Evolutionary conservation across 495 filamentous ascomycete genomes (phyloP), one percentile per base, ranked within the genome.

Genomic region (Penicillium canescens): DNA sequence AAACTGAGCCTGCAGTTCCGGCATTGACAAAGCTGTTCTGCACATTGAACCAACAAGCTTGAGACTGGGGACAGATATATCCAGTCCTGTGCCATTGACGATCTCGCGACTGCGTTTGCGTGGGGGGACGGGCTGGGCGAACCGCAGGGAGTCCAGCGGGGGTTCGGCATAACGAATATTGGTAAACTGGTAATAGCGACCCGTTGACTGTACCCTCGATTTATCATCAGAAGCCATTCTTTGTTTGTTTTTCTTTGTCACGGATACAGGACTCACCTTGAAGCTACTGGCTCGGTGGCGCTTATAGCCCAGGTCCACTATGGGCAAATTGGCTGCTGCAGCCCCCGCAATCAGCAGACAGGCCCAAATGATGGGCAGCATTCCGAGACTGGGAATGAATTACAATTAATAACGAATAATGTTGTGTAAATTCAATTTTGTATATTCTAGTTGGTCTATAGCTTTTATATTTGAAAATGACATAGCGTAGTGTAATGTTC

Each of bases 311-410:
- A 46, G 16, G 8, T 46, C 31, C 26, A 46, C 43, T 18, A 35
- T 28, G 3, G 65, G 62, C 34, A 59, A 31, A 31, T 31, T 31
- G 26, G 26, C 26, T 31, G 26, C 26, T 6, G 26, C 26, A 3
- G 8, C 26, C 8, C 4, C 5, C 5, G 26, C 8, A 7, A 31
- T 31, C 26, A 6, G 26, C 26, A 31, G 26, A 31, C 26, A 31
- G 26, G 7, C 8, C 26, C 26, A 31, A 7, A 31, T 31, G 26
- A 31, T 31, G 5, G 26, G 26, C 8, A 31, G 26, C 26, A 31
- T 31, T 31, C 26, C 26, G 26, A 31, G 1, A 7, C 8, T 31
- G 4, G 26, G 6, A 31, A 31, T 31, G 26, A 31, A 7, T n/a
- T n/a, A 31, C 8, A 31, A 31, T 31, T 31, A 31, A 31, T 31